Evolutionary conservation across 2,329 filamentous ascomycete genomes (phyloP), one percentile per base, ranked within the genome.

Genomic region (Erysiphe pulchra): DNA sequence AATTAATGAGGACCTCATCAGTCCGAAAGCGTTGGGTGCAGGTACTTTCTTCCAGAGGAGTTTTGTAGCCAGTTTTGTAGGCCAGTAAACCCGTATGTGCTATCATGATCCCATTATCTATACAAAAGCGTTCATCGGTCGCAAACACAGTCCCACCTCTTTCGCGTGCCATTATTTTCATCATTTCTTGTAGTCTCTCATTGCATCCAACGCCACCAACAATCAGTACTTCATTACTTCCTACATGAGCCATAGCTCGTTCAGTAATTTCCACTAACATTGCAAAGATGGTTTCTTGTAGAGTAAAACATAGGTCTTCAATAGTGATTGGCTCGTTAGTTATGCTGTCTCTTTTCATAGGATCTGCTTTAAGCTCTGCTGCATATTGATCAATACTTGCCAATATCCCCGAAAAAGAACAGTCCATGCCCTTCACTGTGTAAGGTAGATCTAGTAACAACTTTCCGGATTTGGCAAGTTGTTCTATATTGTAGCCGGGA

Each of bases 31-130:
- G 67, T 60, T 87, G 82, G 13, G 81, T 87, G 61, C 80, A 93
- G 12, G 80, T 83, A 53, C 80, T 87, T 40, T 94, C 81, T 50
- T 78, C 75, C 42, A 95, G 59, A 8, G 70, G 64, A 1, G 85
- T 94, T 48, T 63, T 68, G 57, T 84, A 85, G 1, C 87, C 87
- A 14, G 76, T 86, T 60, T 77, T 69, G 59, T 80, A 90, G 1
- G 86, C 86, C 55, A 94, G 60, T 54, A 98, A 62, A 2, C 90
- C 90, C 1, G 90, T 90, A 61, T 98, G 87, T 1, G 90, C 90
- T 64, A 98, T 98, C 90, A 98, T 98, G 58, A 98, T 95, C 43
- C 90, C 90, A 56, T 98, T 98, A 62, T 98, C 90, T 54, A 98
- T 98, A 60, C 90, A 98, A 60, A 93, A 98, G 41, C 90, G 70